Base-by-base conservation (phyloP, 495 filamentous ascomycete genomes). In the Penicillium diatomitis region DNA sequence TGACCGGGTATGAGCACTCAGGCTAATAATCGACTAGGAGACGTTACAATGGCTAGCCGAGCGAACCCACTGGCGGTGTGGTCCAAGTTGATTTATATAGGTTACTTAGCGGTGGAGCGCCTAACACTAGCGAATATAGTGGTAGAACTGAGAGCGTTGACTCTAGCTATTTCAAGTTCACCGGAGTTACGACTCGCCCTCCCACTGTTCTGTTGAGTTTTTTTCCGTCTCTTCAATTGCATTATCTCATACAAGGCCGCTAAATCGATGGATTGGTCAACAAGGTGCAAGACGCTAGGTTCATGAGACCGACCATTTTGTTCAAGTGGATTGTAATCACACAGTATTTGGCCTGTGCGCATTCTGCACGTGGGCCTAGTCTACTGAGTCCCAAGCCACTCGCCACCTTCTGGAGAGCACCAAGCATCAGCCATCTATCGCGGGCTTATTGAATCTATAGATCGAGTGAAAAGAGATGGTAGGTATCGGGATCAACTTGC, bases 51-150 rank as follows among this genome's bases (percentile, higher is more conserved):
- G 43, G 70, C 56, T 47, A 60, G 29, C 63, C 67, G 6, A 52
- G 30, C 9, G 51, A 44, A 9, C 54, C 31, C 6, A 52, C 48
- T 49, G 56, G 58, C 29, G 68, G 70, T 11, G 70, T 74, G 2
- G 55, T 75, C 6, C 65, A 72, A 47, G 73, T 68, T 48, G 63
- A 74, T 42, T 52, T 62, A 44, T 68, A 67, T n/a, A 72, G 68
- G 44, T 47, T 47, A 8, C 32, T 56, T 7, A 41, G 32, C 40
- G 59, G 55, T 28, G 58, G n/a, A n/a, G n/a, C n/a, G n/a, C n/a
- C n/a, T n/a, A n/a, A n/a, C n/a, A n/a, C n/a, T n/a, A n/a, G n/a
- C n/a, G n/a, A n/a, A n/a, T n/a, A n/a, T n/a, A n/a, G n/a, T n/a
- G n/a, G n/a, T n/a, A n/a, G n/a, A n/a, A n/a, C n/a, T n/a, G n/a